A percentile compares a stretch with the other conserved stretches of the same genome.
Evolutionary conservation across 1,139 yeast genomes (phyloP).

Genomic region (Sugiyamaella neomexicana): DNA sequence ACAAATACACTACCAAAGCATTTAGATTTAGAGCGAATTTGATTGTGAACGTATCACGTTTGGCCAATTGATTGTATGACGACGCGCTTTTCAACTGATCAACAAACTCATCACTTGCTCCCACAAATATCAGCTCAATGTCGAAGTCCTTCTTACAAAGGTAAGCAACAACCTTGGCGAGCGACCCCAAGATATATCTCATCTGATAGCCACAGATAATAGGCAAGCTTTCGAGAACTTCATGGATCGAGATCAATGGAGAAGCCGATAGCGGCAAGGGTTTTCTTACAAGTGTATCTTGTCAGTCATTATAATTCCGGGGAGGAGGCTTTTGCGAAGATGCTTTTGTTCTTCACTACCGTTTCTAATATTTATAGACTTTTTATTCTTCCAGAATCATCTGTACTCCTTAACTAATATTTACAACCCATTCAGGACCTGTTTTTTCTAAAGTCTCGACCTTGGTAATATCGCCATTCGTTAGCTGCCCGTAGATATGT

Average conservation of each 20-base stretch:
- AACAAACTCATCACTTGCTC: constrained; percentile 16
- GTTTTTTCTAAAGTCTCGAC: constrained; percentile 24
- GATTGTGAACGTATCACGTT: constrained; percentile 12
- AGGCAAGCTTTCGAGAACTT: too few species aligned
- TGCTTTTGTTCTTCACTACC: too few species aligned
- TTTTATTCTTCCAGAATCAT: too few species aligned
- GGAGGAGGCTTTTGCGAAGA: too few species aligned
- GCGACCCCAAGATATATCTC: constrained; percentile 10
- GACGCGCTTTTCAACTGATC: constrained; percentile 9
- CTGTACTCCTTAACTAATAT: too few species aligned
- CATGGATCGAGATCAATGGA: too few species aligned
- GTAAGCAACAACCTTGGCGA: constrained; percentile 11
- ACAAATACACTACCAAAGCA: constrained; percentile 8
- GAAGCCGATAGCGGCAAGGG: constrained; percentile 4
- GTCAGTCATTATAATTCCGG: too few species aligned
- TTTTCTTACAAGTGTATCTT: not conserved
- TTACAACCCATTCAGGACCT: constrained; percentile 10
- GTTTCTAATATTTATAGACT: too few species aligned
- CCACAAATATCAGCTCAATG: constrained; percentile 16
- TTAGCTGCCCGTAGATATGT: constrained; percentile 36
- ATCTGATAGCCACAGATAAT: not conserved
- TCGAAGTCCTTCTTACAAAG: not conserved
- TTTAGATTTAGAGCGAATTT: constrained; percentile 12
- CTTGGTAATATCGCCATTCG: constrained; percentile 32
- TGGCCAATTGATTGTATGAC: not conserved